Base-by-base conservation (phyloP, 139 green algal genomes). In the Chlamydomonas schloesseri region DNA sequence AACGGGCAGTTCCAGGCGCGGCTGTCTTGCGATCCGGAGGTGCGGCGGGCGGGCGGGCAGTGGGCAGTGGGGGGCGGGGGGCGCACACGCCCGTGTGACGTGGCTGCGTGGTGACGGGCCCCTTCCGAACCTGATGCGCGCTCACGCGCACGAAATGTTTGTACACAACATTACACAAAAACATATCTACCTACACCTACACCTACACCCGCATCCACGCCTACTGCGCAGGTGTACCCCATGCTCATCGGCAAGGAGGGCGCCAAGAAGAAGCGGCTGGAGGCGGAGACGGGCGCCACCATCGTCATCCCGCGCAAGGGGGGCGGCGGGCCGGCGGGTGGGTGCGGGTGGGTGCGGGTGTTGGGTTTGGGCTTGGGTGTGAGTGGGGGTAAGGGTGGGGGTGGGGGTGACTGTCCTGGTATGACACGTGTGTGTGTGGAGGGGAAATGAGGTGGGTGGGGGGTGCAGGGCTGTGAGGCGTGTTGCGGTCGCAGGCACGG, bases 191-290 rank as follows among this genome's bases (percentile, higher is more conserved):
- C 6, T 33, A 15, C 10, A 2, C 31, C 24, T 2, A 36, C 36
- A n/a, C 65, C 65, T 37, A 9, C 64, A 67, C 58, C 29, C 64
- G 20, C 34, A 8, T 10, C 69, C 69, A 29, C 50, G n/a, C 33
- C 46, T n/a, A 4, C 26, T 6, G 24, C n/a, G 15, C 67, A 87
- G 81, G 65, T 87, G 0, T 87, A 33, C 46, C 81, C 81, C 14
- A 80, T 87, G 33, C 46, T 87, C 68, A 87, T 87, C 69, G 81
- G 81, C 13, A 26, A 28, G 1, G 81, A 87, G 55, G 81, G 81
- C 68, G 69, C 69, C 55, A 80, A 55, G 36, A 46, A 47, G 3
- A 87, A 87, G 36, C 34, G 15, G 11, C 79, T 87, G 2, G 81
- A 87, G 81, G 69, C 69, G 34, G 81, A 87, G 53, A 72, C 69